Evolutionary conservation across 768 basidiomycete species (phyloP).

Genomic region (Rhizopogon vinicolor): DNA sequence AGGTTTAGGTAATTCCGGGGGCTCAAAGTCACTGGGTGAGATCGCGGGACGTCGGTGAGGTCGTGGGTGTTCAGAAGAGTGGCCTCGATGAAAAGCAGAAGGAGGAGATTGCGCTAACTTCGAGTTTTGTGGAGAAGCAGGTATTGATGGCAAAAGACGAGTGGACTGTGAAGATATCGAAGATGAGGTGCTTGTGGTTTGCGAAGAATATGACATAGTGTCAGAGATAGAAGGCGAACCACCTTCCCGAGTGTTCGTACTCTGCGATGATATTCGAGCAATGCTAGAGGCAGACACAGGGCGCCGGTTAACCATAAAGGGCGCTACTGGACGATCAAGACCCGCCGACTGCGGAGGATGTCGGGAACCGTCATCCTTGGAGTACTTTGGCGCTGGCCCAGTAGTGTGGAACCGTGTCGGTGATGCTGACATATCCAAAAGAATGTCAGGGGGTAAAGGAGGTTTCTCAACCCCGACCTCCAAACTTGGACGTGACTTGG

Average conservation of each 20-base stretch:
- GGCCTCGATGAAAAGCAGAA: conserved; percentile 13
- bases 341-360: conserved; percentile 14
- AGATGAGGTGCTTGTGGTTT: conserved; percentile 5
- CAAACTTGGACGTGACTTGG: conserved; percentile 18
- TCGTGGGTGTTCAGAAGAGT: conserved; percentile 12
- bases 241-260: conserved; percentile 16
- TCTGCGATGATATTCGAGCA: conserved; percentile 5
- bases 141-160: conserved; percentile 22
- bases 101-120: conserved; percentile 10
- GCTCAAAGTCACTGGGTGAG: conserved; percentile 1
- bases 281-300: conserved; percentile 1
- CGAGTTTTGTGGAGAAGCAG: conserved; percentile 23
- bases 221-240: conserved; percentile 18
- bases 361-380: conserved; percentile 17
- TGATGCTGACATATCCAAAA: conserved; percentile 8
- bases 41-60: conserved; percentile 9
- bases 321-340: conserved; percentile 2
- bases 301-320: conserved; percentile 11
- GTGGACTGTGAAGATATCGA: conserved; percentile 4
- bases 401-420: conserved; percentile 19
- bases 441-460: conserved; percentile 9
- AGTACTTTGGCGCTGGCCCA: conserved; percentile 17
- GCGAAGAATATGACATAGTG: conserved; percentile 3
- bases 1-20: conserved; percentile 9
- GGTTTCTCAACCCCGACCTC: conserved; percentile 13